phyloP scores from a whole-genome alignment of 768 basidiomycete genomes.

The Xanthoconium purpureum region DNA sequence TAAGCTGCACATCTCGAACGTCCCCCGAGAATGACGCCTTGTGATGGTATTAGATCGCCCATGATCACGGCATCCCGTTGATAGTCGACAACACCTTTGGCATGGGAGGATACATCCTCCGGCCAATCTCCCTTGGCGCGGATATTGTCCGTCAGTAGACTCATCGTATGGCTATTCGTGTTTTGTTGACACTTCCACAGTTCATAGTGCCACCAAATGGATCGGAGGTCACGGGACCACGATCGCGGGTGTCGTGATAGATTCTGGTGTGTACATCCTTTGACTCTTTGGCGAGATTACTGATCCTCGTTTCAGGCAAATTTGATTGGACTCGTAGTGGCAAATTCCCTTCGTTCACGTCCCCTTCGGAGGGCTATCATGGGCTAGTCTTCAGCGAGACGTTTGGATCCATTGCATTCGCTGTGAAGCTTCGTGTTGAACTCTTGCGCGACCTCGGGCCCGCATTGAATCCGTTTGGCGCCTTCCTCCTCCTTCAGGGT shows the following conservation, averaged over 20 bases:
- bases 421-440: conserved; percentile 50
- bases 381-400: conserved; percentile 49
- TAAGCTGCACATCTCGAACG: too few species aligned
- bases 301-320: conserved; percentile 38
- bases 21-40: background rate
- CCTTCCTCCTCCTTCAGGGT: conserved; percentile 58
- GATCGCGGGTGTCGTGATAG: conserved; percentile 61
- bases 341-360: conserved; percentile 54
- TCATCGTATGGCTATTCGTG: background rate
- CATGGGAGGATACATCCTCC: conserved; percentile 54
- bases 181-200: conserved; percentile 20
- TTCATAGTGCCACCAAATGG: conserved; percentile 66
- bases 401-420: conserved; percentile 50
- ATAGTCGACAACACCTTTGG: conserved; percentile 68
- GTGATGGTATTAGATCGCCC: conserved; percentile 45
- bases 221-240: conserved; percentile 67
- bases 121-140: conserved; percentile 55
- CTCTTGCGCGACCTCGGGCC: conserved; percentile 53
- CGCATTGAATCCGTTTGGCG: conserved; percentile 52
- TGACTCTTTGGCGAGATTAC: background rate
- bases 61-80: conserved; percentile 55
- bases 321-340: conserved; percentile 56
- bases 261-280: conserved; percentile 41
- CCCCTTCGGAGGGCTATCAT: conserved; percentile 56
- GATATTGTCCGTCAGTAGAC: conserved; percentile 47